Conservation (phyloP, 306 rosid genomes). For the Adenanthera pavonina region DNA sequence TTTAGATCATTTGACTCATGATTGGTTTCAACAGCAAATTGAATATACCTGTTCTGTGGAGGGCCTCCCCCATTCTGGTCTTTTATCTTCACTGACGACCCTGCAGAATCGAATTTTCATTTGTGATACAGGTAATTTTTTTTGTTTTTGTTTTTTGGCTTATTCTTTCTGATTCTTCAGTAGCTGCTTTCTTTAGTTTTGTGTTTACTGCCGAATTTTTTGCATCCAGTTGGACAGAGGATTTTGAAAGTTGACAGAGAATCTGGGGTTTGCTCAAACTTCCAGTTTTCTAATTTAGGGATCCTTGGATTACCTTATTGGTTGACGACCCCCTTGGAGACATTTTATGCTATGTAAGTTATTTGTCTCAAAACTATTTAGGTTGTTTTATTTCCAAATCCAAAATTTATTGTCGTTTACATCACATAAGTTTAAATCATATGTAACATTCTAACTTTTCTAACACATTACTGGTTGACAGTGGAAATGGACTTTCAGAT, state of each 20-base stretch:
- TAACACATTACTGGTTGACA: conserved; percentile 46
- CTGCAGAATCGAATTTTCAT: conserved; percentile 66
- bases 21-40: conserved; percentile 57
- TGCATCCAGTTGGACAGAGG: conserved; percentile 77
- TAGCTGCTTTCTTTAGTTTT: conserved; percentile 33
- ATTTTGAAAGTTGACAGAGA: conserved; percentile 66
- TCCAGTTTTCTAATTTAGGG: conserved; percentile 76
- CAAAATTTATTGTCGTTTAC: conserved; percentile 18
- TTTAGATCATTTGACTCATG: conserved; percentile 61
- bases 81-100: conserved; percentile 67
- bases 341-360: conserved; percentile 63
- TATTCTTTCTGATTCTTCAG: conserved; percentile 1
- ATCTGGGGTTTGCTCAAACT: conserved; percentile 55
- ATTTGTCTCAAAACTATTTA: conserved; percentile 6
- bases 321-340: conserved; percentile 66
- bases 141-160: background rate
- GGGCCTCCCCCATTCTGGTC: conserved; percentile 61
- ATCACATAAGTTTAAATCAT: conserved; percentile 18
- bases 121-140: conserved; percentile 69
- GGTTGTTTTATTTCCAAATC: conserved; percentile 26
- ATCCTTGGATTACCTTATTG: conserved; percentile 90
- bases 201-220: conserved; percentile 42
- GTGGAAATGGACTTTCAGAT: conserved; percentile 58
- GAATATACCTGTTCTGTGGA: conserved; percentile 44
- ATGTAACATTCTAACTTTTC: conserved; percentile 33